Conservation (phyloP, 441 rosid species). For the Gossypium trilobum region DNA sequence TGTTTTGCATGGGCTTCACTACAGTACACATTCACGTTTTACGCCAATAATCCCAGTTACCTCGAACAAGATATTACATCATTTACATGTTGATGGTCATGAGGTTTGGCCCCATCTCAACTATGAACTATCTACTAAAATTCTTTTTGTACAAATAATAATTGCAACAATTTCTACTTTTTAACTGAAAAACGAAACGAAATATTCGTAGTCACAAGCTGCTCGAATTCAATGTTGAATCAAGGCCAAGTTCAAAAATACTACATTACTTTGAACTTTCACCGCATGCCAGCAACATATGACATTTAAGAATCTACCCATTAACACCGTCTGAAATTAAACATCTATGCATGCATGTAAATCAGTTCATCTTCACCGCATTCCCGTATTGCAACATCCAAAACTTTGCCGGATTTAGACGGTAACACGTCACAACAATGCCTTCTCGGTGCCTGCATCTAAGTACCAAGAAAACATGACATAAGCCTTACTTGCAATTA, state of each 20-base stretch:
- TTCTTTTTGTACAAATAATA: too few relatives aligned
- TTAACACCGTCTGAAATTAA: background rate
- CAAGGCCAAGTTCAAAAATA: background rate
- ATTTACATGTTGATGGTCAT: background rate
- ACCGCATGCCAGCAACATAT: background rate
- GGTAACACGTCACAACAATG: slow-evolving; percentile 77
- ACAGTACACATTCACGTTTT: background rate
- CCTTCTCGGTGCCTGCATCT: slow-evolving; percentile 76
- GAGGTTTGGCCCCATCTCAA: background rate
- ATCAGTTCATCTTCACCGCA: slow-evolving; percentile 66
- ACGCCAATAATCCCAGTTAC: background rate
- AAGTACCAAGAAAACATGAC: background rate
- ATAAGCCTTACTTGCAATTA: background rate
- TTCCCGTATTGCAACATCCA: slow-evolving; percentile 65
- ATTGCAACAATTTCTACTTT: background rate
- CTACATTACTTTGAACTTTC: background rate
- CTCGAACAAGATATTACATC: background rate
- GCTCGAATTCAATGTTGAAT: background rate
- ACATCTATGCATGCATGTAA: slow-evolving; percentile 37
- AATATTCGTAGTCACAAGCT: too few relatives aligned
- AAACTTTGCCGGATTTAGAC: slow-evolving; percentile 32
- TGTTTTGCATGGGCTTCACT: background rate
- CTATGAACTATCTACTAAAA: background rate
- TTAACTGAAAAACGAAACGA: background rate
- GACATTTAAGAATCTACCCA: background rate